Percentiles rank a stretch among this genome's conserved stretches.
Conservation (phyloP, 202 grass and related monocot genomes). For the Bolboschoenoplectus hybrid region DNA sequence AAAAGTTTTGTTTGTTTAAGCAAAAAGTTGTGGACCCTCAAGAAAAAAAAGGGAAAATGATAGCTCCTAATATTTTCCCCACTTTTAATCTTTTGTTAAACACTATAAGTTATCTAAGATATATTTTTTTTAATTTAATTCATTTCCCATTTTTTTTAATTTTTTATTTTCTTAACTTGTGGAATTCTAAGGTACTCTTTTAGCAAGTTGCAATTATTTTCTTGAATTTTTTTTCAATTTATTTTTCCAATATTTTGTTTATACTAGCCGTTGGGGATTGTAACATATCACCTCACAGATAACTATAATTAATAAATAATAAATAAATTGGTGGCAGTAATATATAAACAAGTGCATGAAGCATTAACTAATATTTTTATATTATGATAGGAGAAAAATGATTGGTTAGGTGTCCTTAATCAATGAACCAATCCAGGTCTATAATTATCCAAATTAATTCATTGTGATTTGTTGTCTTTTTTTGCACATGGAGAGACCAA, state of each 20-base stretch:
- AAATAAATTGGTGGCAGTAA: not conserved
- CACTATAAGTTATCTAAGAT: not conserved
- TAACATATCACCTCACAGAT: slow-evolving; percentile 4
- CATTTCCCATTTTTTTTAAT: not conserved
- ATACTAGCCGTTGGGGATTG: slow-evolving; percentile 36
- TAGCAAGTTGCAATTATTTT: not conserved
- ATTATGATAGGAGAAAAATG: slow-evolving; percentile 22
- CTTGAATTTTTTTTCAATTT: not conserved
- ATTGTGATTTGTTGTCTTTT: not conserved
- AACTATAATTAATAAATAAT: not conserved
- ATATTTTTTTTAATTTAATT: not conserved
- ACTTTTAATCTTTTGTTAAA: not conserved
- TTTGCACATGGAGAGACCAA: not conserved
- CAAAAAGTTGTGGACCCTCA: not conserved
- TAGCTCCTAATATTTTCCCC: not conserved
- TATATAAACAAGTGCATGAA: not conserved
- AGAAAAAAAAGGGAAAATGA: not conserved
- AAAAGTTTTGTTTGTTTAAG: not conserved
- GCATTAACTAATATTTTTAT: not conserved
- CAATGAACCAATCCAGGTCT: slow-evolving; percentile 8
- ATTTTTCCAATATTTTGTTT: not conserved
- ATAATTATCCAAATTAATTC: slow-evolving; percentile 34
- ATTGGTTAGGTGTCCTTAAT: slow-evolving; percentile 36
- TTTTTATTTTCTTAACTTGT: not conserved
- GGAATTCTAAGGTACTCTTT: not conserved